These are phyloP conservation scores for Oryza nivara DNA, from an alignment of 176 grass and related monocot species.

Conservation along the genomic window DNA sequence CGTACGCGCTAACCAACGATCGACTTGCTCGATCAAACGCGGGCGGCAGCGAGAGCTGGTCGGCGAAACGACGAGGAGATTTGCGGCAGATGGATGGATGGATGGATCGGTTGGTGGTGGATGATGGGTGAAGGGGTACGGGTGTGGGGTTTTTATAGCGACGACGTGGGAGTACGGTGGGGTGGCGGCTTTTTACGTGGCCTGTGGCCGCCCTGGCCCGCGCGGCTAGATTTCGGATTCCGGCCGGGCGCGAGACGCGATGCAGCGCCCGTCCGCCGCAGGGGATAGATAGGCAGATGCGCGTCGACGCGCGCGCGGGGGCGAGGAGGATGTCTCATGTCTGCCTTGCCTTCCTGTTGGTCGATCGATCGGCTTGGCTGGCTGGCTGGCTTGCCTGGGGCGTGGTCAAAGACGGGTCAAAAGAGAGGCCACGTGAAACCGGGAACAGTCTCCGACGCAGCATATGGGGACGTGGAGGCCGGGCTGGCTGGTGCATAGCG, in stretches of 20 bases:
- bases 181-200: conserved; percentile 38
- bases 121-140: conserved; percentile 33
- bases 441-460: conserved; percentile 87
- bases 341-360: neutral
- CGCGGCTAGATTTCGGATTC: conserved; percentile 43
- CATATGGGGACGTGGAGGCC: conserved; percentile 31
- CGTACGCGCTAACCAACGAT: no score
- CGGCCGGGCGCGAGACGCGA: conserved; percentile 42
- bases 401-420: conserved; percentile 77
- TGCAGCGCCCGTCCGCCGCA: conserved; percentile 1
- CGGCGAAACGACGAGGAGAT: neutral
- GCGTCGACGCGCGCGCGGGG: neutral
- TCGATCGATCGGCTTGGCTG: neutral
- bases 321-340: conserved; percentile 34
- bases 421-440: conserved; percentile 88
- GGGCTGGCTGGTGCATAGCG: neutral
- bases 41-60: neutral
- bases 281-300: neutral
- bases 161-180: conserved; percentile 50
- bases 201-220: neutral
- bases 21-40: no score
- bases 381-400: neutral
- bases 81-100: conserved; percentile 19
- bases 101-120: neutral
- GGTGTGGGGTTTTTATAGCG: conserved; percentile 48